Conservation (phyloP, 768 basidiomycete species). For the Neoboletus magnificus region DNA sequence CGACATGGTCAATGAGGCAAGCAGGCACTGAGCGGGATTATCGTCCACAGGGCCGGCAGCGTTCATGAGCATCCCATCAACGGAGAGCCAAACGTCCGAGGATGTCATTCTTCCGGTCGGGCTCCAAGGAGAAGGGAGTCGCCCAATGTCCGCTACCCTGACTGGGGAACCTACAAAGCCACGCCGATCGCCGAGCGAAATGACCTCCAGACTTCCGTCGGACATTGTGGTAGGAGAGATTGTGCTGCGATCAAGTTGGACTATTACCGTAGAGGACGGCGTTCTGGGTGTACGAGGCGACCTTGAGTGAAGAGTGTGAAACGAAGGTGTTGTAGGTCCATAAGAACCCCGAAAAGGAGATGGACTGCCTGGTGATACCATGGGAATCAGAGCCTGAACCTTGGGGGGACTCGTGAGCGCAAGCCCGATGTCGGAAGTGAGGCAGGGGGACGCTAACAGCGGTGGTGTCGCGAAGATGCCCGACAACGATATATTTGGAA, state of each 20-base stretch:
- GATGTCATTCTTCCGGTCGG: conserved; percentile 12
- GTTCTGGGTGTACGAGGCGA: conserved; percentile 10
- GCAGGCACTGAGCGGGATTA: not conserved
- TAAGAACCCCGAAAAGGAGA: conserved; percentile 1
- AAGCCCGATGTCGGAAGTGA: not conserved
- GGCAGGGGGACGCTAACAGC: not conserved
- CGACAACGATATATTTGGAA: conserved; percentile 20
- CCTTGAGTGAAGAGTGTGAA: conserved; percentile 6
- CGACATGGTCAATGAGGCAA: not conserved
- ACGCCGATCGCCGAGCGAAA: conserved; percentile 18
- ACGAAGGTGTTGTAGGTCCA: not conserved
- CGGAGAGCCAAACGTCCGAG: conserved; percentile 24
- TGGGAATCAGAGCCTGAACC: not conserved
- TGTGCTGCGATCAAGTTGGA: conserved; percentile 22
- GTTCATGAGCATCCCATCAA: conserved; percentile 16
- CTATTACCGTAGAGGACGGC: conserved; percentile 12
- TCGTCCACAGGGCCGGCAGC: conserved; percentile 13
- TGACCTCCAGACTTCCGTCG: conserved; percentile 22
- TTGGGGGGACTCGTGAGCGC: not conserved
- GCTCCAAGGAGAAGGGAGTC: conserved; percentile 32
- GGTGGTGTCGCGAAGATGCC: conserved; percentile 13
- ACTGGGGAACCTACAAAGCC: conserved; percentile 7
- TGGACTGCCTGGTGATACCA: conserved; percentile 4
- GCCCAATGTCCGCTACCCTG: not conserved
- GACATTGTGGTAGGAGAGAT: conserved; percentile 24